Evolutionary conservation across 176 grass and related monocot genomes (phyloP), one percentile per base, ranked within the genome.

Genomic region (Oropetium thomaeum): DNA sequence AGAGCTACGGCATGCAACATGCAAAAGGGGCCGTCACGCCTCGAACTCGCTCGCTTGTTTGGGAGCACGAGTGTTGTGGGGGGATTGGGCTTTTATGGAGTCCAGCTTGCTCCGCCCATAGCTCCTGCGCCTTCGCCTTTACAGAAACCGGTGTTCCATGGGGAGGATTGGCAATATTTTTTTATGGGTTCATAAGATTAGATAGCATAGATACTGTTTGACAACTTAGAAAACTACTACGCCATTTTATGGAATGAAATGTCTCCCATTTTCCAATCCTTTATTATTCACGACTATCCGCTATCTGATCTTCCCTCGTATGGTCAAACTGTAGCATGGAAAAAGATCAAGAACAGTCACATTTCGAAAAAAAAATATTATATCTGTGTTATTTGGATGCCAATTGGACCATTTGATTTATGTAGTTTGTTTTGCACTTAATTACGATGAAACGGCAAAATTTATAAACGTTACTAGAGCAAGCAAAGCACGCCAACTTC

Each of bases 1-100:
- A 57, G 23, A 25, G 54, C 53, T 30, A 31, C 23, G 67, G 51
- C 76, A 80, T 85, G 83, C 76, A 67, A 80, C 76, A 80, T 85
- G 83, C 83, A 74, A 23, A 67, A 74, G 13, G 44, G 59, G 52
- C 32, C 32, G 51, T 49, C 61, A 69, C 53, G 62, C 70, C 62
- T 67, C 20, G 43, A 86, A 75, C 63, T 86, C 70, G 70, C 20
- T 16, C 13, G 35, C 41, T 80, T 80, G 83, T 85, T 80, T 74
- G 32, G 1, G 41, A 85, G 77, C 77, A 75, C 32, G 62, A 60
- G 76, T 19, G 31, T 16, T 81, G 8, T 32, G 52, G 12, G 1
- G 16, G 23, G 69, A 58, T 68, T 74, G 69, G 83, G 34, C 12
- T 31, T 85, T 79, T 85, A 4, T 26, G 62, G 16, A 33, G 13